phyloP scores from a whole-genome alignment of 1,284 basidiomycete genomes.

The Baeospora myosura region DNA sequence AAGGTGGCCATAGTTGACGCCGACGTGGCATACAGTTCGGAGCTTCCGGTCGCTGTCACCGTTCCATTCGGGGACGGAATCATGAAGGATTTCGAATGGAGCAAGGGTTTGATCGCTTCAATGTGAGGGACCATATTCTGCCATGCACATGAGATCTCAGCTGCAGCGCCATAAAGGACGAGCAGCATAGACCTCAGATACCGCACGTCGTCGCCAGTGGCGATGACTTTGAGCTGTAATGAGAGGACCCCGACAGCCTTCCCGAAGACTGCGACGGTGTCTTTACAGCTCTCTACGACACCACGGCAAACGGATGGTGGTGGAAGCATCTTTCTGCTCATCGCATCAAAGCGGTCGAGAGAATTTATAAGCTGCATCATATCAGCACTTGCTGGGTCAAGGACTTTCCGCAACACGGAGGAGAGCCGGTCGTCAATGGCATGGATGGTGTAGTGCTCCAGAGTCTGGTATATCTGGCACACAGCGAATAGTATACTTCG shows the following conservation, averaged over 20 bases:
- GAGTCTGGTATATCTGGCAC: conserved; percentile 85
- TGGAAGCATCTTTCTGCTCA: conserved; percentile 63
- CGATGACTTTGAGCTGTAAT: conserved; percentile 75
- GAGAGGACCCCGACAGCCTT: conserved; percentile 82
- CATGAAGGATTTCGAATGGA: conserved; percentile 35
- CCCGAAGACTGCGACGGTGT: conserved; percentile 80
- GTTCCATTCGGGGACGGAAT: conserved; percentile 18
- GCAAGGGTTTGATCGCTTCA: conserved; percentile 60
- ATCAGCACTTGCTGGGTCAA: conserved; percentile 79
- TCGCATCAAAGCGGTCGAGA: conserved; percentile 88
- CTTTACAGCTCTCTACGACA: conserved; percentile 79
- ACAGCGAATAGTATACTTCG: conserved; percentile 90
- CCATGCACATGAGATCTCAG: conserved; percentile 88
- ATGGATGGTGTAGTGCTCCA: conserved; percentile 85
- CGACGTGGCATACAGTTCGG: conserved; percentile 18
- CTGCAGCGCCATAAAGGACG: conserved; percentile 85
- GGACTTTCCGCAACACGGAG: conserved; percentile 73
- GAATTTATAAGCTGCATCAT: conserved; percentile 83
- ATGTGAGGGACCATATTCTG: conserved; percentile 69
- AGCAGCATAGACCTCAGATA: conserved; percentile 86
- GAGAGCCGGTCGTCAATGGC: conserved; percentile 84
- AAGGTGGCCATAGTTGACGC: conserved; percentile 12
- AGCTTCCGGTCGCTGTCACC: conserved; percentile 9
- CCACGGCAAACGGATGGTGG: conserved; percentile 71
- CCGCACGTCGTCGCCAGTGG: conserved; percentile 74